Evolutionary conservation across 257 asterid genomes (phyloP), one percentile per base, ranked within the genome.

Genomic region (Solanum pinnatisectum): DNA sequence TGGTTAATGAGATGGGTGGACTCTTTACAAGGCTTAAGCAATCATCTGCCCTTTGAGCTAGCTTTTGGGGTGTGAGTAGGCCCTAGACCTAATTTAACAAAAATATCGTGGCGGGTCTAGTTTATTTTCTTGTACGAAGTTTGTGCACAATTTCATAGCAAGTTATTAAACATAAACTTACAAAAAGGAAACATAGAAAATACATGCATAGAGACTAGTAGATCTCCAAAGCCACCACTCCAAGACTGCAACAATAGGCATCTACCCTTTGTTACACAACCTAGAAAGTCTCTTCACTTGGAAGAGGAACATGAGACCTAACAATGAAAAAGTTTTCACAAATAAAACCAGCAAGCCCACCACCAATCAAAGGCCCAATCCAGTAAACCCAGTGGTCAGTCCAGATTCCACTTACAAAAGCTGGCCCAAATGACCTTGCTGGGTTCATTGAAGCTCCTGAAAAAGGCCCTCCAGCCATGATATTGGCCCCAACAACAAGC

Each of bases 381-480:
- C 99, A 96, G 16, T 95, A 96, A 65, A 95, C 94, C 98, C 98
- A 96, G 22, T 96, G 99, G 40, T 96, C 96, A 15, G 98, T 94
- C 99, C 99, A 96, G 63, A 93, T 89, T 78, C 99, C 98, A 12
- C 97, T 93, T 22, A 96, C 93, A 39, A 96, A 79, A 10, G 98
- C 99, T 2, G 99, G 99, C 33, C 99, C 98, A 30, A 95, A 96
- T 0, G 99, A 96, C 30, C 99, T 93, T 1, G 98, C 99, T 0
- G 99, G 98, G 93, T 96, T 96, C 99, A 96, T 95, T 22, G 98
- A 96, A 32, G 97, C 99, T 10, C 98, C 99, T 0, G 98, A 95
- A 87, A 95, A 95, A 0, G 99, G 91, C 67, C 99, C 99, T 20
- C 98, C 98, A 25, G 98, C 99, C 99, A 96, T 96, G 46, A 95